Conservation (phyloP, 805 yeast genomes). For the Ogataea ganodermae region DNA sequence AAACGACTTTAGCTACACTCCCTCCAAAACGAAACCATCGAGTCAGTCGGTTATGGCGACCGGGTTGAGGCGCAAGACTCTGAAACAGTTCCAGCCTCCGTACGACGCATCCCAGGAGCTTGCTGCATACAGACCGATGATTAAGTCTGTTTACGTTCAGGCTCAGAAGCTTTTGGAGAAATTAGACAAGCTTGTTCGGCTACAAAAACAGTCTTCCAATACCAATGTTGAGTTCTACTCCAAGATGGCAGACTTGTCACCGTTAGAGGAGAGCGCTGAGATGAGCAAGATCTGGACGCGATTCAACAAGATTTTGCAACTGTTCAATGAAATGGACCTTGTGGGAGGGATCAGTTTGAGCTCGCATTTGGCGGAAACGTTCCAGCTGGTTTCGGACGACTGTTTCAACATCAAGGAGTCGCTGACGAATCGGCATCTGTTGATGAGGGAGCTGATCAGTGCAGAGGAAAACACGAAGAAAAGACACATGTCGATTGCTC, state of each 20-base stretch:
- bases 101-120: constrained; percentile 82
- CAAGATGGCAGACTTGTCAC: constrained; percentile 42
- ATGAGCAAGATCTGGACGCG: constrained; percentile 79
- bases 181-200: constrained; percentile 56
- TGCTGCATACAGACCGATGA: constrained; percentile 83
- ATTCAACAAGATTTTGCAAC: constrained; percentile 64
- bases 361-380: constrained; percentile 76
- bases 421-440: constrained; percentile 84
- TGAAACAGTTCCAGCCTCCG: constrained; percentile 91
- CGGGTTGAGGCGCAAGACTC: constrained; percentile 83
- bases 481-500: constrained; percentile 70
- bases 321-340: constrained; percentile 76
- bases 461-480: constrained; percentile 75
- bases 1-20: constrained; percentile 40
- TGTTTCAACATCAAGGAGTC: constrained; percentile 90
- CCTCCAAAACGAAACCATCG: constrained; percentile 42
- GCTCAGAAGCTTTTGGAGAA: constrained; percentile 55
- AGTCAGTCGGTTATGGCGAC: constrained; percentile 60
- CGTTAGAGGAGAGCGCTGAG: constrained; percentile 56
- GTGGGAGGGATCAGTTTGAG: constrained; percentile 69
- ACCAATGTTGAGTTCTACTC: constrained; percentile 47
- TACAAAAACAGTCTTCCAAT: constrained; percentile 54
- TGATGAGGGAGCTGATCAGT: constrained; percentile 84
- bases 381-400: constrained; percentile 65
- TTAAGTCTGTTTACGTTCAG: constrained; percentile 69